Evolutionary conservation across 2,329 filamentous ascomycete genomes (phyloP).

Genomic region (Colletotrichum sojae): DNA sequence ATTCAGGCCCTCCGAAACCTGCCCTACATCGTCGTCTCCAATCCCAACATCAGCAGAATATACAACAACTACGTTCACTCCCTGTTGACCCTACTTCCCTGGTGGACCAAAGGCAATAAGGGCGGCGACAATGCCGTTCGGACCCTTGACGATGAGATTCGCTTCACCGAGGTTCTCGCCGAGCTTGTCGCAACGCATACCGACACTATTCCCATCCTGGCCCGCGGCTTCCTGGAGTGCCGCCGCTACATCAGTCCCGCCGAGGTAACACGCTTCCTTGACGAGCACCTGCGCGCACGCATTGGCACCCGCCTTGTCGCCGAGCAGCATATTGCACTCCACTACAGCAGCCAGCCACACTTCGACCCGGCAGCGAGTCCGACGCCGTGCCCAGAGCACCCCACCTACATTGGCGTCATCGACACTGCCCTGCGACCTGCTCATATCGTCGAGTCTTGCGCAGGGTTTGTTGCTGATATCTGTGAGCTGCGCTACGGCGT

Average conservation of each 20-base stretch:
- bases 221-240: conserved; percentile 93
- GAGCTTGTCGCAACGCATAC: conserved; percentile 96
- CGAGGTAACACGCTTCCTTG: conserved; percentile 92
- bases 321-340: conserved; percentile 95
- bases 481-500: conserved; percentile 97
- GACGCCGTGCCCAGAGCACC: conserved; percentile 65
- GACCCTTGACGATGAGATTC: conserved; percentile 87
- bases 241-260: conserved; percentile 86
- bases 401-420: conserved; percentile 92
- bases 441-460: conserved; percentile 85
- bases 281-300: conserved; percentile 91
- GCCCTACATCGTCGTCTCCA: conserved; percentile 98
- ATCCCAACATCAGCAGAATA: conserved; percentile 93
- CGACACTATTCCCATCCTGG: conserved; percentile 94
- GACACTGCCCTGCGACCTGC: conserved; percentile 90
- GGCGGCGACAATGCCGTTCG: conserved; percentile 68
- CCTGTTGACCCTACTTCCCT: conserved; percentile 89
- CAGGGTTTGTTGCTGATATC: conserved; percentile 93
- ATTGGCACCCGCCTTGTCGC: conserved; percentile 96
- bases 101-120: conserved; percentile 58
- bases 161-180: conserved; percentile 92
- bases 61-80: conserved; percentile 98
- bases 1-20: conserved; percentile 94
- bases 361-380: conserved; percentile 68
- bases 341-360: conserved; percentile 80